Percentiles rank a stretch among this genome's conserved stretches.
Evolutionary conservation across 2,329 filamentous ascomycete species (phyloP).

Genomic region (Pseudogymnoascus sp.): DNA sequence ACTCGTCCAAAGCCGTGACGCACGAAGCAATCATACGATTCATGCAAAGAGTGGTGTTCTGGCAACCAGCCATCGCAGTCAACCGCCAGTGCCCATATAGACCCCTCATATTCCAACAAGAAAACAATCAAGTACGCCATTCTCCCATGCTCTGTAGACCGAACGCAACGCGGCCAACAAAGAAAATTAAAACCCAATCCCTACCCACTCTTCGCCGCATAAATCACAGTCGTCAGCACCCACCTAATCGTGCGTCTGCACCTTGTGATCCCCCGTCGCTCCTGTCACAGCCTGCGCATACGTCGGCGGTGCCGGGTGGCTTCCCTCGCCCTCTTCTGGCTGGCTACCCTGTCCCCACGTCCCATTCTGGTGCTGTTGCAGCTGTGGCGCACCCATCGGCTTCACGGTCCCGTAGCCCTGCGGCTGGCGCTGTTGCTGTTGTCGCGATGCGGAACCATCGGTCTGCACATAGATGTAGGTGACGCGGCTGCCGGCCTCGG

Average conservation of each 20-base stretch:
- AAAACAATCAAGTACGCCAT: not conserved
- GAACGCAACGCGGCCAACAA: not conserved
- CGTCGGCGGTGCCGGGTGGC: conserved; percentile 55
- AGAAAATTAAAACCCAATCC: not conserved
- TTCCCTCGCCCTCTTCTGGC: conserved; percentile 35
- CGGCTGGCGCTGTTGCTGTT: conserved; percentile 20
- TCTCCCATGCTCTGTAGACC: conserved; percentile 8
- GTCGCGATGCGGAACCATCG: conserved; percentile 20
- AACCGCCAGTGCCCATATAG: not conserved
- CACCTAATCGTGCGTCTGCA: conserved; percentile 50
- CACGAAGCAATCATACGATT: not conserved
- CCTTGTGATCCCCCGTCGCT: conserved; percentile 84
- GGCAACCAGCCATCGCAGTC: not conserved
- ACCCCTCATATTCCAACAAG: not conserved
- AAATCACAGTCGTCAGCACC: not conserved
- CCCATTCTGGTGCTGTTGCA: conserved; percentile 30
- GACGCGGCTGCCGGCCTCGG: conserved; percentile 48
- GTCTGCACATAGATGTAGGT: conserved; percentile 70
- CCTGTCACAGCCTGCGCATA: conserved; percentile 87
- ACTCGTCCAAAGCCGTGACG: not conserved
- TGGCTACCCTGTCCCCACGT: conserved; percentile 31
- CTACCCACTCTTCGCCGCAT: not conserved
- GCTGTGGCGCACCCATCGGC: conserved; percentile 30
- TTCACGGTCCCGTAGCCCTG: conserved; percentile 30
- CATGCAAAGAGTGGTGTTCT: conserved; percentile 2